These are phyloP conservation scores for Aspergillus wentii DNA, from an alignment of 495 filamentous ascomycete genomes.

Conservation along the genomic window DNA sequence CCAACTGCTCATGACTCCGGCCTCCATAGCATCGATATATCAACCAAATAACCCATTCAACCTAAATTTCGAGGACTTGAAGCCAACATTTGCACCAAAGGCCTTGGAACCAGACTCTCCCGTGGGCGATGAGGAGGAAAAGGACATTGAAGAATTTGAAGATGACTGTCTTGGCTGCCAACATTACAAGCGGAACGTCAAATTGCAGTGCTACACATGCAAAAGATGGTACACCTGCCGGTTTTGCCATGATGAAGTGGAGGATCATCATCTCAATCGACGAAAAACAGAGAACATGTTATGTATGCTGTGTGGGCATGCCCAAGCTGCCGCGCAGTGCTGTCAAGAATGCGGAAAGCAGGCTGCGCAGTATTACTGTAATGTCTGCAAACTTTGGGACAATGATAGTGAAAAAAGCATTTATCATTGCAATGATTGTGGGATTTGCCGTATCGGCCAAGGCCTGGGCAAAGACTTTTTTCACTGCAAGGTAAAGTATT, in stretches of 20 bases:
- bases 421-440: slow-evolving; percentile 96
- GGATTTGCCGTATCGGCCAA: slow-evolving; percentile 86
- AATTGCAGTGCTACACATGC: slow-evolving; percentile 87
- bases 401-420: slow-evolving; percentile 86
- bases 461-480: slow-evolving; percentile 95
- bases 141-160: slow-evolving; percentile 36
- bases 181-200: slow-evolving; percentile 95
- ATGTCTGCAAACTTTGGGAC: slow-evolving; percentile 95
- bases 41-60: slow-evolving; percentile 53
- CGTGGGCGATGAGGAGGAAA: slow-evolving; percentile 39
- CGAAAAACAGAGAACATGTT: slow-evolving; percentile 90
- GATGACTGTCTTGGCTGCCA: slow-evolving; percentile 65
- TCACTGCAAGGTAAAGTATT: slow-evolving; percentile 91
- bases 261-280: slow-evolving; percentile 78
- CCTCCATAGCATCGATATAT: slow-evolving; percentile 21
- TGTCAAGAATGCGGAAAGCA: slow-evolving; percentile 72
- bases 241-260: slow-evolving; percentile 85
- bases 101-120: slow-evolving; percentile 34
- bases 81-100: slow-evolving; percentile 62
- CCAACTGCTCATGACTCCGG: slow-evolving; percentile 23
- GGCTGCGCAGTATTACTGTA: slow-evolving; percentile 90
- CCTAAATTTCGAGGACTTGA: slow-evolving; percentile 65
- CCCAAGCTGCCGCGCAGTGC: slow-evolving; percentile 74
- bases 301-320: slow-evolving; percentile 90
- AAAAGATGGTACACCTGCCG: slow-evolving; percentile 92